Evolutionary conservation across 129 eudicot species (phyloP).

Genomic region (Flaveria trinervia): DNA sequence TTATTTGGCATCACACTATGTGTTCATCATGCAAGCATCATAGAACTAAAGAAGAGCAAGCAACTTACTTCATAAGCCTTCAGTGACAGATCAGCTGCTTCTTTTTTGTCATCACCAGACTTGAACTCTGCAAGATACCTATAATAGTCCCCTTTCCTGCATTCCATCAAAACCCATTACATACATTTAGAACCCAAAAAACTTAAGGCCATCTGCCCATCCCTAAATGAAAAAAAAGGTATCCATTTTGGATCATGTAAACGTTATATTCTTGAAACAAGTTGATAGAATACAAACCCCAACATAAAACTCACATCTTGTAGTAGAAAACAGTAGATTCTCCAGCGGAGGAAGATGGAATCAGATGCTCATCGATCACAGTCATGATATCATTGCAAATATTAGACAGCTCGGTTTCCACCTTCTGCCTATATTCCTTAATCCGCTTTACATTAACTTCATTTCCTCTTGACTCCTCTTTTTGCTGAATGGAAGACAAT

Average conservation of each 20-base stretch:
- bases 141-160: conserved; percentile 62
- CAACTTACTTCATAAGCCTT: conserved; percentile 53
- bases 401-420: conserved; percentile 51
- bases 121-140: conserved; percentile 68
- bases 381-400: conserved; percentile 59
- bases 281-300: conserved; percentile 18
- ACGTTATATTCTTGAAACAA: conserved; percentile 8
- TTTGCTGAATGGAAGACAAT: conserved; percentile 84
- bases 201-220: background rate
- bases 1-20: no score
- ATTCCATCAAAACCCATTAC: conserved; percentile 4
- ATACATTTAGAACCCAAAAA: conserved; percentile 19
- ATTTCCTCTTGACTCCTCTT: conserved; percentile 79
- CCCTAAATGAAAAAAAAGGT: background rate
- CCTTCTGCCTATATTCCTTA: conserved; percentile 56
- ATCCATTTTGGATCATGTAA: background rate
- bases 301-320: conserved; percentile 46
- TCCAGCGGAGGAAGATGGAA: conserved; percentile 56
- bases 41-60: background rate
- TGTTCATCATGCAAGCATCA: background rate
- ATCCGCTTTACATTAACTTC: conserved; percentile 73
- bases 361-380: conserved; percentile 57
- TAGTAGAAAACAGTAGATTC: conserved; percentile 67
- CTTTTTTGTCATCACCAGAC: conserved; percentile 54
- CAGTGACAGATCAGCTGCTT: conserved; percentile 59